These are phyloP conservation scores for Neurospora discreta DNA, from an alignment of 495 filamentous ascomycete genomes.

Conservation along the genomic window DNA sequence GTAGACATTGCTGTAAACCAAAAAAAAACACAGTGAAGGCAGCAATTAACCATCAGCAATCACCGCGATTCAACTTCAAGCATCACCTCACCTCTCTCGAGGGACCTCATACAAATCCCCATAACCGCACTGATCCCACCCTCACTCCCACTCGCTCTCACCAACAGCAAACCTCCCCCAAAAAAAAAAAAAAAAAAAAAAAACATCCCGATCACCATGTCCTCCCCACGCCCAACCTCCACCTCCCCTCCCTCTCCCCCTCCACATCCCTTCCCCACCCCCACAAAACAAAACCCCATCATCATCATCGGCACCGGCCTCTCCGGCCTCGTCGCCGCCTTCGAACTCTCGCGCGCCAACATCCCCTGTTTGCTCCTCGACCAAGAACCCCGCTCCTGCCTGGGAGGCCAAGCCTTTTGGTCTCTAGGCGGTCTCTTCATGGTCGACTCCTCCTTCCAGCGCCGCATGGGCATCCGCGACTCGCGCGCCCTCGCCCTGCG, in stretches of 20 bases:
- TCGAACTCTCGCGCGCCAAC: slow-evolving; percentile 32
- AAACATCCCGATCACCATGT: background rate
- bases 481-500: slow-evolving; percentile 35
- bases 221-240: background rate
- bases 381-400: slow-evolving; percentile 35
- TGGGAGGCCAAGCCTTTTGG: slow-evolving; percentile 46
- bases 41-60: too few relatives aligned
- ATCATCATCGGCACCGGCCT: slow-evolving; percentile 42
- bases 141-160: background rate
- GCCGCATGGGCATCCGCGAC: slow-evolving; percentile 39
- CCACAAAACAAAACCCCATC: slow-evolving; percentile 20
- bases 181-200: too few relatives aligned
- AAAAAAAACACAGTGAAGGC: too few relatives aligned
- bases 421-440: slow-evolving; percentile 43
- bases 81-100: too few relatives aligned
- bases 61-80: too few relatives aligned
- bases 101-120: too few relatives aligned
- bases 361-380: slow-evolving; percentile 34
- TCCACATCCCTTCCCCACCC: background rate
- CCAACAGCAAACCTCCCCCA: background rate
- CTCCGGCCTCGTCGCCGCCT: slow-evolving; percentile 41
- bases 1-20: background rate
- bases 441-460: slow-evolving; percentile 37
- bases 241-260: background rate
- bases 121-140: too few relatives aligned